Evolutionary conservation across 2,329 filamentous ascomycete genomes (phyloP).

Genomic region (Falciphora oryzae): DNA sequence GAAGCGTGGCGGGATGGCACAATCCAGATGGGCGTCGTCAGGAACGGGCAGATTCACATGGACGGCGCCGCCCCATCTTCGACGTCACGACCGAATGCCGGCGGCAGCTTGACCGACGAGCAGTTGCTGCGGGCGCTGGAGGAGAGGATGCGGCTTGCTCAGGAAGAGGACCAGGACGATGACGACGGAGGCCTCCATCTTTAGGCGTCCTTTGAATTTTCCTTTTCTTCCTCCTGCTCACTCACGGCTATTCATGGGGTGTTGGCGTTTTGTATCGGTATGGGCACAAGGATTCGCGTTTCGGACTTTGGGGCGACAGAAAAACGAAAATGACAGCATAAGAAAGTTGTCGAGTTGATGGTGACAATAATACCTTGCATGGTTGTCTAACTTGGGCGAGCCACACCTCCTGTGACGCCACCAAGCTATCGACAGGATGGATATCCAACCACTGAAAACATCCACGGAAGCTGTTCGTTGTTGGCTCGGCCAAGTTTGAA

Average conservation of each 20-base stretch:
- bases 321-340: not conserved
- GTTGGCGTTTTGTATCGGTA: not conserved
- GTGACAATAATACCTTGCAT: no score
- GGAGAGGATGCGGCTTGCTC: slow-evolving; percentile 43
- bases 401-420: no score
- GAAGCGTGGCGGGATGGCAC: slow-evolving; percentile 58
- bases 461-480: not conserved
- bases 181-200: slow-evolving; percentile 58
- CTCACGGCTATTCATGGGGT: not conserved
- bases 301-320: not conserved
- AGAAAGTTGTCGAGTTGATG: no score
- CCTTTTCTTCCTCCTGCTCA: not conserved
- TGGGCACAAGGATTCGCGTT: not conserved
- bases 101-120: slow-evolving; percentile 51
- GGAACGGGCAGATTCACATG: slow-evolving; percentile 43
- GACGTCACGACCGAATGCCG: slow-evolving; percentile 15
- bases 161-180: slow-evolving; percentile 40
- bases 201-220: slow-evolving; percentile 23
- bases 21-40: slow-evolving; percentile 54
- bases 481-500: not conserved
- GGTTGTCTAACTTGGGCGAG: no score
- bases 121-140: slow-evolving; percentile 51
- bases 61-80: slow-evolving; percentile 20
- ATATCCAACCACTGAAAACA: not conserved
- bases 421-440: no score